Evolutionary conservation across 2,329 filamentous ascomycete species (phyloP).

Genomic region (Huntiella moniliformis): DNA sequence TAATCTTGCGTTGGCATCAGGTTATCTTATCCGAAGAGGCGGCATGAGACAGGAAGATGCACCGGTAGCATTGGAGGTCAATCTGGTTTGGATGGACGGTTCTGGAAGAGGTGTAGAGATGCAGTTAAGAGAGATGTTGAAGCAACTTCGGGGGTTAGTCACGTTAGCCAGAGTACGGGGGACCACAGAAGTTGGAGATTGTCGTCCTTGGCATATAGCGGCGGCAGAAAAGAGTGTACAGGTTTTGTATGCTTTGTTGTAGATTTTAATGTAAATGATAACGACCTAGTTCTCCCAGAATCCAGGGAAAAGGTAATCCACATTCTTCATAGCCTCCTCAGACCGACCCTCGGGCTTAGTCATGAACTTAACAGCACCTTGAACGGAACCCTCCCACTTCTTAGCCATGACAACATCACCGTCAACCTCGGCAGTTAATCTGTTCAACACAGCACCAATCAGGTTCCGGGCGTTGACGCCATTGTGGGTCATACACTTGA

Average conservation of each 20-base stretch:
- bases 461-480: constrained; percentile 70
- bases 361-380: constrained; percentile 63
- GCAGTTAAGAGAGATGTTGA: constrained; percentile 50
- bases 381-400: constrained; percentile 59
- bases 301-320: constrained; percentile 75
- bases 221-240: constrained; percentile 50
- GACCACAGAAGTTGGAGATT: constrained; percentile 38
- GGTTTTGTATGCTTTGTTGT: constrained; percentile 47
- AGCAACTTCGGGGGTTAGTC: constrained; percentile 48
- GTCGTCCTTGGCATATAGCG: constrained; percentile 62
- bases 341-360: constrained; percentile 61
- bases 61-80: constrained; percentile 43
- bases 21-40: constrained; percentile 46
- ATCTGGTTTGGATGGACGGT: constrained; percentile 39
- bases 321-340: constrained; percentile 56
- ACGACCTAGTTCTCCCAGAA: constrained; percentile 32
- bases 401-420: constrained; percentile 57
- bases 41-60: constrained; percentile 37
- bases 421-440: constrained; percentile 62
- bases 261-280: constrained; percentile 14
- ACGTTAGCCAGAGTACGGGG: constrained; percentile 50
- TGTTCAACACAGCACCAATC: constrained; percentile 72
- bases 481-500: constrained; percentile 91
- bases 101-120: constrained; percentile 39
- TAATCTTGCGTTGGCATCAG: constrained; percentile 40